Percentiles rank a stretch among this genome's conserved stretches.
Evolutionary conservation across 2,329 filamentous ascomycete species (phyloP).

Genomic region (Cercospora sp.): DNA sequence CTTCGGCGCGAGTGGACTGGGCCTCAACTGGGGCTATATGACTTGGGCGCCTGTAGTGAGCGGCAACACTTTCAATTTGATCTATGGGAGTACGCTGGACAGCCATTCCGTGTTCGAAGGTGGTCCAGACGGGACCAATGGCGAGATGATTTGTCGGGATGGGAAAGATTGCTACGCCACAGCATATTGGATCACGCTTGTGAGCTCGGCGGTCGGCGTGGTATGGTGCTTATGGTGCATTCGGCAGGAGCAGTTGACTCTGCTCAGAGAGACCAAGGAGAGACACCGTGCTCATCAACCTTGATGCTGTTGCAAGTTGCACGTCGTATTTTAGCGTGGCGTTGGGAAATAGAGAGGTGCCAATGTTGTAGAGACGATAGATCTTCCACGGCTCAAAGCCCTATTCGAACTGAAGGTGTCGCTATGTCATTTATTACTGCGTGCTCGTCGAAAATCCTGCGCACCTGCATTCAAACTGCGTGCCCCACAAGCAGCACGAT

Average conservation of each 20-base stretch:
- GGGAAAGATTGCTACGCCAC: constrained; percentile 77
- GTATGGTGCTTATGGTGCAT: constrained; percentile 71
- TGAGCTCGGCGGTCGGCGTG: constrained; percentile 69
- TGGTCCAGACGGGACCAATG: constrained; percentile 47
- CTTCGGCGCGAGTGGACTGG: constrained; percentile 85
- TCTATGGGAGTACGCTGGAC: constrained; percentile 85
- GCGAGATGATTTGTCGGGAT: constrained; percentile 69
- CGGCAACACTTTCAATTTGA: constrained; percentile 88
- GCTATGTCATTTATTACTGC: neutral
- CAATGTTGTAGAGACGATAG: neutral
- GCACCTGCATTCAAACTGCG: neutral
- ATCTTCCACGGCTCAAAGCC: neutral
- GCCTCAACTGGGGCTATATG: constrained; percentile 96
- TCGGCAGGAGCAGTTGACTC: constrained; percentile 36
- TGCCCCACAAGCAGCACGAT: neutral
- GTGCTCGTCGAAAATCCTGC: neutral
- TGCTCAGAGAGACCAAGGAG: constrained; percentile 25
- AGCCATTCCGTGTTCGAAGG: constrained; percentile 69
- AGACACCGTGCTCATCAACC: constrained; percentile 24
- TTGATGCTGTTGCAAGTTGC: constrained; percentile 3
- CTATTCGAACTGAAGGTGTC: neutral
- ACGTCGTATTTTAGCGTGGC: constrained; percentile 7
- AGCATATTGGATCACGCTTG: constrained; percentile 78
- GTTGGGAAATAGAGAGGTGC: neutral
- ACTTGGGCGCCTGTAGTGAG: constrained; percentile 83